Conservation (phyloP, 2,329 filamentous ascomycete species). For the Colletotrichum liriopes region DNA sequence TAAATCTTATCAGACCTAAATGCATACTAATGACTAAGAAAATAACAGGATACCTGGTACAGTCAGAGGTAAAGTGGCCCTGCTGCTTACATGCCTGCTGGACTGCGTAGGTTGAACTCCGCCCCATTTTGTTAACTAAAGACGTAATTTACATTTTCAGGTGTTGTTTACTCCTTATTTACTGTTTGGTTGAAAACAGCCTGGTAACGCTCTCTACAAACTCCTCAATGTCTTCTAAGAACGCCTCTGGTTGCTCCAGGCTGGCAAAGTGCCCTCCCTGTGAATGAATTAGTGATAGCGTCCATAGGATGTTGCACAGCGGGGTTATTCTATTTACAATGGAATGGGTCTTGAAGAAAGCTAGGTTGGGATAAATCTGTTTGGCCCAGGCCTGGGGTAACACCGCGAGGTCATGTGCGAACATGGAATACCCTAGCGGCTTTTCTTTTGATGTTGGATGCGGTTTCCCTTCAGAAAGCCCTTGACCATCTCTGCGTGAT, state of each 20-base stretch:
- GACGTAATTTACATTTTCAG: too few species aligned
- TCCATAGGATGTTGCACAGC: not conserved
- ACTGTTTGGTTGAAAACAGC: too few species aligned
- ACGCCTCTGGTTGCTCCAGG: constrained; percentile 34
- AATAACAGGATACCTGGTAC: too few species aligned
- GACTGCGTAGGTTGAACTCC: too few species aligned
- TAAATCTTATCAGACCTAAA: too few species aligned
- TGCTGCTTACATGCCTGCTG: too few species aligned
- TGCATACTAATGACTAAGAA: too few species aligned
- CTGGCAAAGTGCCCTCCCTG: constrained; percentile 15
- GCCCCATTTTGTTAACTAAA: too few species aligned
- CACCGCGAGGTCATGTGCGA: constrained; percentile 58
- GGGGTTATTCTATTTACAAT: not conserved
- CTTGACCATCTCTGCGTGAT: constrained; percentile 44
- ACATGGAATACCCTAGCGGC: constrained; percentile 62
- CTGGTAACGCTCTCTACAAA: not conserved
- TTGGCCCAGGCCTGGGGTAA: constrained; percentile 55
- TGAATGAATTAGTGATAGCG: not conserved
- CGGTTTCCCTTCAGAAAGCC: constrained; percentile 5
- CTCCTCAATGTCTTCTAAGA: constrained; percentile 1
- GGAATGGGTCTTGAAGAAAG: constrained; percentile 21
- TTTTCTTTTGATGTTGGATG: constrained; percentile 54
- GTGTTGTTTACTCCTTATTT: too few species aligned
- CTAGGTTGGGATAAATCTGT: constrained; percentile 33
- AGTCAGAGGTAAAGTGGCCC: too few species aligned